Evolutionary conservation across 352 stramenopile species (phyloP), one percentile per base, ranked within the genome.

Genomic region (Aphanomyces stellatus): DNA sequence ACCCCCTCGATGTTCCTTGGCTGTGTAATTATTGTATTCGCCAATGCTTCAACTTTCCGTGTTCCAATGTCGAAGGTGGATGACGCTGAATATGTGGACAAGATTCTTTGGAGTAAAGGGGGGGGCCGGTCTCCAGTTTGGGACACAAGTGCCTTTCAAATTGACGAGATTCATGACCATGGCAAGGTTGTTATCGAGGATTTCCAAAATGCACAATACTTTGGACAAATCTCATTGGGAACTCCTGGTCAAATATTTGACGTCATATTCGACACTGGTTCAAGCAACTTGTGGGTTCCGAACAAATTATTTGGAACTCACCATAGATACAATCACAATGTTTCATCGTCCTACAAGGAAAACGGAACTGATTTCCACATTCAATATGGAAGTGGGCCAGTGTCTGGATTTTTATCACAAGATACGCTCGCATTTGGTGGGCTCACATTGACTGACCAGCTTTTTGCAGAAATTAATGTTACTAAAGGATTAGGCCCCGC

Each of bases 181-280:
- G 65, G 74, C 7, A 75, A 69, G 65, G 78, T 91, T 40, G 77
- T 91, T 46, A 97, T 97, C 75, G 80, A 89, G 65, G 74, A 95
- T 85, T 92, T 95, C 76, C 79, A 78, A 68, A 97, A 98, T 77
- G 90, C 92, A 24, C 93, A 98, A 69, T 98, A 98, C 71, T 98
- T 96, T 71, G 93, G 95, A 13, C 74, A 86, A 24, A 87, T 99
- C 42, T 78, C 85, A 34, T 69, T 97, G n/a, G 95, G 96, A 17
- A 96, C 80, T 40, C 96, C 96, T 42, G 75, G 78, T 0, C 95
- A 98, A 74, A 88, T 71, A 1, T 97, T 98, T 70, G 76, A 85
- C 13, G 96, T 99, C 19, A 97, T 99, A 56, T 99, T 98, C 67
- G 96, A 99, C 76, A 99, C 96, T 11, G 96, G 96, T 27, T 97